Percentiles rank a stretch among this genome's conserved stretches.
phyloP scores from a whole-genome alignment of 345 rosid genomes.

The Atalantia buxifolia region DNA sequence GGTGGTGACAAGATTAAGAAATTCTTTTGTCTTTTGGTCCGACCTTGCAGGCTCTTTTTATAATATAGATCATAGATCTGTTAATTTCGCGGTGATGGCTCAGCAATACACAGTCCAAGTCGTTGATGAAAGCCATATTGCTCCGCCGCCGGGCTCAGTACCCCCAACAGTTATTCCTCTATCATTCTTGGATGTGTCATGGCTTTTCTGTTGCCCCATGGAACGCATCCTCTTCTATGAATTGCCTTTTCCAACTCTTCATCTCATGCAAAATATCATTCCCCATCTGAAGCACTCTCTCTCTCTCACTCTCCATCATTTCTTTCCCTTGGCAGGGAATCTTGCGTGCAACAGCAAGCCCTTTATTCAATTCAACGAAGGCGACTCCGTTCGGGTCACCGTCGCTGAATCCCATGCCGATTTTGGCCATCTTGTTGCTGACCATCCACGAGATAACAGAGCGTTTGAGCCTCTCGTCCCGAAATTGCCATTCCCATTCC shows the following conservation, averaged over 20 bases:
- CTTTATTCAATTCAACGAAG: constrained; percentile 23
- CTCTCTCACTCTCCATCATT: constrained; percentile 36
- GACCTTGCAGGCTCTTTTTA: too few species aligned
- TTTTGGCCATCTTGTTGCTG: constrained; percentile 14
- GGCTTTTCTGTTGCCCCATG: constrained; percentile 12
- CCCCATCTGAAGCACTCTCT: constrained; percentile 50
- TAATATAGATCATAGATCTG: too few species aligned
- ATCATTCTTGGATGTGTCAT: constrained; percentile 34
- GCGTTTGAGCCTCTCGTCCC: constrained; percentile 28
- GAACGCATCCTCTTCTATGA: constrained; percentile 37
- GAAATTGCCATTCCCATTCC: constrained; percentile 20
- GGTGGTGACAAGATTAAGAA: too few species aligned
- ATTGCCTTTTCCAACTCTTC: constrained; percentile 23
- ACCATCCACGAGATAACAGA: constrained; percentile 22
- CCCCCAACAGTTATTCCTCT: constrained; percentile 36
- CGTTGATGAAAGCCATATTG: constrained; percentile 24
- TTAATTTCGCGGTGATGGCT: not conserved
- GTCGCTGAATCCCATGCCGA: constrained; percentile 34
- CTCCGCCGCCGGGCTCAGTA: constrained; percentile 29
- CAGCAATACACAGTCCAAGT: not conserved
- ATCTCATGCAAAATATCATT: constrained; percentile 27
- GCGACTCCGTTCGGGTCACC: constrained; percentile 24
- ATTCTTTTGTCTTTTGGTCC: too few species aligned
- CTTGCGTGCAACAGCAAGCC: constrained; percentile 20
- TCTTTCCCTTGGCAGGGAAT: constrained; percentile 41